Conservation (phyloP, 306 rosid species). For the Prunus campanulata region DNA sequence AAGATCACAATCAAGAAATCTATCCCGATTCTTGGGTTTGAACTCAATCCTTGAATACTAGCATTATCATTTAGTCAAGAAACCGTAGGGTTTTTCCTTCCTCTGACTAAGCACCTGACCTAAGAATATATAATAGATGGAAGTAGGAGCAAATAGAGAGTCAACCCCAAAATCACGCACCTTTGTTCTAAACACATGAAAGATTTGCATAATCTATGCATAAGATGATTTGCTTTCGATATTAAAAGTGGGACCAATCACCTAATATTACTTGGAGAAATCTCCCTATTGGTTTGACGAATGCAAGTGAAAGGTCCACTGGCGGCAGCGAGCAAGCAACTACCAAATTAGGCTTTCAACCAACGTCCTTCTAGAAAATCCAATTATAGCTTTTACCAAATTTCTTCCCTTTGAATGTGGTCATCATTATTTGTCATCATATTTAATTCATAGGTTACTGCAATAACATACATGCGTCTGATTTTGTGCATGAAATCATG, state of each 20-base stretch:
- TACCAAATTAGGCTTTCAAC: not conserved
- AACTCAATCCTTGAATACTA: not conserved
- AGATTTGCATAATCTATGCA: constrained; percentile 14
- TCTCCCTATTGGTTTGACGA: not conserved
- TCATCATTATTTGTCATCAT: not conserved
- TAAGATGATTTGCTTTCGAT: not conserved
- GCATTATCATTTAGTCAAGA: not conserved
- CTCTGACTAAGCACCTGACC: not conserved
- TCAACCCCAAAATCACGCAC: constrained; percentile 12
- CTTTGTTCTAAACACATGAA: not conserved
- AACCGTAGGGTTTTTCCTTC: not conserved
- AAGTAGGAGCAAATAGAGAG: not conserved
- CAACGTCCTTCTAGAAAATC: constrained; percentile 7
- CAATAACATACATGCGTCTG: not conserved
- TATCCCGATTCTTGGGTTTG: not conserved
- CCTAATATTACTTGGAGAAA: not conserved
- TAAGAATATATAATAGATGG: not conserved
- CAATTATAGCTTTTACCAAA: constrained; percentile 3
- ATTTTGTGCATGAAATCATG: not conserved
- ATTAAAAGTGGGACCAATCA: not conserved
- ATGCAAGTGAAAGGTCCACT: not conserved
- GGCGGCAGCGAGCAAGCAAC: not conserved
- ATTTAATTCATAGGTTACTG: not conserved
- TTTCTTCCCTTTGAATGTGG: constrained; percentile 12
- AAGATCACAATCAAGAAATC: not conserved